These are phyloP conservation scores for Coemansia sp. DNA, from an alignment of 192 early-diverging fungal genomes.

Conservation along the genomic window DNA sequence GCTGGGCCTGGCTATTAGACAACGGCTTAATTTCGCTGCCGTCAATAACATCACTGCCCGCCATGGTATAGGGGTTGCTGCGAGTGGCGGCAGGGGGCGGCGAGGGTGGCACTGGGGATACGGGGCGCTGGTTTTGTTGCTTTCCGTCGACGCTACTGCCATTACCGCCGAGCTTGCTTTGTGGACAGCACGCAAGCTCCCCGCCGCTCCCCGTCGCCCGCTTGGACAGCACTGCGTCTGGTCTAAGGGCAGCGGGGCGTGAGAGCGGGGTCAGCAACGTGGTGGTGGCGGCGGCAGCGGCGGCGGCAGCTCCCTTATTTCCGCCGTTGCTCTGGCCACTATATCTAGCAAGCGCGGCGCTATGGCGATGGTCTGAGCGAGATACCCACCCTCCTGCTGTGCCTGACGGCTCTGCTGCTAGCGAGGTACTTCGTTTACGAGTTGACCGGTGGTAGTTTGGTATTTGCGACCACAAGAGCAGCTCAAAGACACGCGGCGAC, in stretches of 20 bases:
- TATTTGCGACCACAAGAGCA: conserved; percentile 21
- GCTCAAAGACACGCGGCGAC: conserved; percentile 25
- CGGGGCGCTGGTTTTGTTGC: neutral
- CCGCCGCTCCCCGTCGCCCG: neutral
- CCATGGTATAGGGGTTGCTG: neutral
- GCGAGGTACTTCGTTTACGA: neutral
- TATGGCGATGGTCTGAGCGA: neutral
- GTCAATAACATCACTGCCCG: neutral
- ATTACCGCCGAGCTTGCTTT: neutral
- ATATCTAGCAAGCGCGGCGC: neutral
- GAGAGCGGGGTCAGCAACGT: neutral
- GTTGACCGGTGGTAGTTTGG: neutral
- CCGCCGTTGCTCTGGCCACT: neutral
- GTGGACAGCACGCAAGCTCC: neutral
- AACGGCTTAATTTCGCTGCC: neutral
- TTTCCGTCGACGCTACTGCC: neutral
- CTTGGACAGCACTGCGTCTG: neutral
- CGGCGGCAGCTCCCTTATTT: too few relatives aligned
- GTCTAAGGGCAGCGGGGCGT: neutral
- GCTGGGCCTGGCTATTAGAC: neutral
- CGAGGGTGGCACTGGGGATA: neutral
- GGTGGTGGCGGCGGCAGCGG: conserved; percentile 3
- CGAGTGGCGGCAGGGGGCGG: neutral
- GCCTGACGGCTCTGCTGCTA: neutral
- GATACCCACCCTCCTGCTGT: neutral